Percentiles rank a stretch among this genome's conserved stretches.
phyloP scores from a whole-genome alignment of 495 filamentous ascomycete species.

The Aspergillus olivimuriae region DNA sequence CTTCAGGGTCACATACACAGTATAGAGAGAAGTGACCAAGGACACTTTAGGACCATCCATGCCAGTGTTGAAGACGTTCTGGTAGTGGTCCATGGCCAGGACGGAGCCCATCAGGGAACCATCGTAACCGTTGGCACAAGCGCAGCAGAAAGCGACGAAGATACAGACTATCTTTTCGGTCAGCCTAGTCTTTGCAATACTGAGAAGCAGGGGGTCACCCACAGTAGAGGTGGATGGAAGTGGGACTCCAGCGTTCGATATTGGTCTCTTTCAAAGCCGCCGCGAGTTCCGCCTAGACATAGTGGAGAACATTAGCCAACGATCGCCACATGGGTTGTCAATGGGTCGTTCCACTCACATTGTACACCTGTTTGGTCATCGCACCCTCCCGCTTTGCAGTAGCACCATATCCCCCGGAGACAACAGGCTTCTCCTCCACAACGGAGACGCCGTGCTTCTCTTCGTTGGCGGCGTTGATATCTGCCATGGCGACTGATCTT shows the following conservation, averaged over 20 bases:
- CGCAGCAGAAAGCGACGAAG: slow-evolving; percentile 30
- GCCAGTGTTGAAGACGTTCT: slow-evolving; percentile 33
- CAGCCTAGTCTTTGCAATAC: neutral
- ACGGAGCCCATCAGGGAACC: slow-evolving; percentile 45
- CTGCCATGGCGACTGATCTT: neutral
- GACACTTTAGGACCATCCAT: slow-evolving; percentile 39
- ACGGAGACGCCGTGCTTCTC: neutral
- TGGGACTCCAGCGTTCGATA: slow-evolving; percentile 48
- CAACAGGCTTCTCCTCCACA: neutral
- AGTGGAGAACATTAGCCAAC: too few relatives aligned
- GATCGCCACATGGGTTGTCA: too few relatives aligned
- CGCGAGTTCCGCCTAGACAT: slow-evolving; percentile 46
- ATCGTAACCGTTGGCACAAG: slow-evolving; percentile 54
- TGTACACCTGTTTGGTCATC: neutral
- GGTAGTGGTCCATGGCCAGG: slow-evolving; percentile 36
- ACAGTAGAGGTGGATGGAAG: slow-evolving; percentile 51
- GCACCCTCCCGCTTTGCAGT: neutral
- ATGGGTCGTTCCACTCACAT: too few relatives aligned
- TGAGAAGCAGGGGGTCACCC: slow-evolving; percentile 7
- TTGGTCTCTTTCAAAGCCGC: slow-evolving; percentile 51
- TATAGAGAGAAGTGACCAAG: slow-evolving; percentile 41
- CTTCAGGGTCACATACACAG: slow-evolving; percentile 46
- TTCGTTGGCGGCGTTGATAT: neutral
- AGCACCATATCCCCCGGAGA: neutral
- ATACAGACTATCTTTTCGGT: slow-evolving; percentile 20